Evolutionary conservation across 2,329 filamentous ascomycete species (phyloP).

Genomic region (Colletotrichum endophyticum): DNA sequence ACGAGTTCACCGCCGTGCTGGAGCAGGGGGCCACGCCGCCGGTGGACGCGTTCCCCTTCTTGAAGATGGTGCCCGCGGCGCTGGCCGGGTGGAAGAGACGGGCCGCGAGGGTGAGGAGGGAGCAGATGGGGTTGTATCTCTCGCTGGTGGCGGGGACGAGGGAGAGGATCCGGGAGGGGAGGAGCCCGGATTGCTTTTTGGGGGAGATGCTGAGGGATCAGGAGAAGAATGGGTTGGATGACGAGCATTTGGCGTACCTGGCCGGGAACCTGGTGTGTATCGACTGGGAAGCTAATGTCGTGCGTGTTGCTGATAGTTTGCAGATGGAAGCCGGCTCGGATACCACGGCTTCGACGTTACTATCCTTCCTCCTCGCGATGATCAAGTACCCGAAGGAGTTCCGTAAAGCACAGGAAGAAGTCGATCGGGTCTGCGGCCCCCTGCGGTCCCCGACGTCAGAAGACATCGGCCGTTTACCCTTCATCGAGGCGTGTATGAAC

Average conservation of each 20-base stretch:
- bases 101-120: background rate
- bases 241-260: slow-evolving; percentile 25
- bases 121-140: background rate
- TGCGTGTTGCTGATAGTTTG: background rate
- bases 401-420: slow-evolving; percentile 28
- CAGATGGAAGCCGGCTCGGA: slow-evolving; percentile 30
- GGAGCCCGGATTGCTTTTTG: background rate
- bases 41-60: slow-evolving; percentile 26
- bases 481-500: slow-evolving; percentile 26
- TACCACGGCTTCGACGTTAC: slow-evolving; percentile 23
- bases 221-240: slow-evolving; percentile 18
- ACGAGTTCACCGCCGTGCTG: slow-evolving; percentile 25
- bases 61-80: slow-evolving; percentile 2
- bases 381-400: slow-evolving; percentile 23
- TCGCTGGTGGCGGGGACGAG: background rate
- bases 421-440: slow-evolving; percentile 25
- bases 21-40: slow-evolving; percentile 29
- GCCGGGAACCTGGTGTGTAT: background rate
- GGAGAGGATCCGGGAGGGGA: background rate
- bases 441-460: slow-evolving; percentile 33
- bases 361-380: slow-evolving; percentile 28
- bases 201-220: background rate
- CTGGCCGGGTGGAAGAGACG: background rate
- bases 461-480: slow-evolving; percentile 21
- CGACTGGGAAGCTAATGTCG: no score